These are phyloP conservation scores for Alternaria novae-zelandiae DNA, from an alignment of 2,329 filamentous ascomycete species.

Conservation along the genomic window DNA sequence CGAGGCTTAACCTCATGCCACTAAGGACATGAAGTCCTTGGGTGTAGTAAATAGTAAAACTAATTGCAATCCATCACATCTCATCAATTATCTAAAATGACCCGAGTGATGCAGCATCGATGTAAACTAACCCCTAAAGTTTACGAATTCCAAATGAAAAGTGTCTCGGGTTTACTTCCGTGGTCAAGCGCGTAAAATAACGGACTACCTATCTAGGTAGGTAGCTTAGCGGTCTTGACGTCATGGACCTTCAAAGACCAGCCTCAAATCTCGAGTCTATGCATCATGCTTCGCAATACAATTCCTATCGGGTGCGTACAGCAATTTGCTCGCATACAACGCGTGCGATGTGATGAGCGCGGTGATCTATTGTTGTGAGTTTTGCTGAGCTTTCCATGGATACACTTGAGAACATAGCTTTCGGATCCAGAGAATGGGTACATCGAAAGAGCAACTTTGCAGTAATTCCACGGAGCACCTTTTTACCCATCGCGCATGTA, in stretches of 20 bases:
- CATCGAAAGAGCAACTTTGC: not conserved
- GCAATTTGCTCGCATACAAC: not conserved
- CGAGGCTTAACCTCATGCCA: not conserved
- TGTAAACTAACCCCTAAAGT: not conserved
- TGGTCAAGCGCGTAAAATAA: not conserved
- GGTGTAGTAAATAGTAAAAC: not conserved
- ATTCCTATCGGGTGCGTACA: not conserved
- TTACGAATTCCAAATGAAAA: not conserved
- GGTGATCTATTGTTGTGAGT: not conserved
- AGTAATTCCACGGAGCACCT: accelerated
- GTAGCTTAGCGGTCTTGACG: not conserved
- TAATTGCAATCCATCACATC: not conserved
- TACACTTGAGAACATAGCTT: not conserved
- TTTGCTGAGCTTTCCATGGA: not conserved
- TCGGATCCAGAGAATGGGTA: not conserved
- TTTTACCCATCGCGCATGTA: not conserved
- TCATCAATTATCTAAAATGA: not conserved
- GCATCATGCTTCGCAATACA: not conserved
- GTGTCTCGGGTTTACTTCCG: not conserved
- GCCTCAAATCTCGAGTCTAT: not conserved
- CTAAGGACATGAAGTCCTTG: not conserved
- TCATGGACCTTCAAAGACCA: not conserved
- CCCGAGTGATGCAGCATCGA: not conserved
- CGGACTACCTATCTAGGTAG: not conserved
- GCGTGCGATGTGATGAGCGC: not conserved